phyloP scores from a whole-genome alignment of 2,329 filamentous ascomycete species.

The Pestalotiopsis fici region DNA sequence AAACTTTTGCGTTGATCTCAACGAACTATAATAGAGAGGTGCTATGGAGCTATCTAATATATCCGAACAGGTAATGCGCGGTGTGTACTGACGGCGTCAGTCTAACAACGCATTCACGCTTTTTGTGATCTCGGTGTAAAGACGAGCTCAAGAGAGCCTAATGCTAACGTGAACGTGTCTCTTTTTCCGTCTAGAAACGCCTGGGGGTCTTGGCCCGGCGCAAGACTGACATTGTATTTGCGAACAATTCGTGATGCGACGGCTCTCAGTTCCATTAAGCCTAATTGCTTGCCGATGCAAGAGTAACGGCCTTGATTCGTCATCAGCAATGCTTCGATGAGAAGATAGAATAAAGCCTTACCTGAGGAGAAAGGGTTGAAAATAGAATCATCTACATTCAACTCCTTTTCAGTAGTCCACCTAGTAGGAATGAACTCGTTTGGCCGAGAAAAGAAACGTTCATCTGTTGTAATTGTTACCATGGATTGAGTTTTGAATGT shows the following conservation, averaged over 20 bases:
- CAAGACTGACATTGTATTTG: constrained; percentile 9
- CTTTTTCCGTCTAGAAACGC: background rate
- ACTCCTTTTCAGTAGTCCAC: constrained; percentile 18
- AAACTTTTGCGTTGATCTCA: no score
- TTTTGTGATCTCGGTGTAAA: constrained; percentile 1
- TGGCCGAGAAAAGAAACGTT: constrained; percentile 19
- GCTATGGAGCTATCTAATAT: background rate
- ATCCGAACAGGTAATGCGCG: background rate
- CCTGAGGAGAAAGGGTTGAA: constrained; percentile 30
- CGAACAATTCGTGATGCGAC: constrained; percentile 5
- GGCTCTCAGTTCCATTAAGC: constrained; percentile 29
- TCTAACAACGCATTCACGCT: background rate
- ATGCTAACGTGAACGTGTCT: constrained; percentile 3
- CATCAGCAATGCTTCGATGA: background rate
- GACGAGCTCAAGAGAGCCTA: background rate
- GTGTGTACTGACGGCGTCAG: background rate
- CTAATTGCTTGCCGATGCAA: constrained; percentile 37
- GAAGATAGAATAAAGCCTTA: background rate
- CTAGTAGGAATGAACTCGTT: constrained; percentile 25
- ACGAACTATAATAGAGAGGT: background rate
- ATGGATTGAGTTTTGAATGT: background rate
- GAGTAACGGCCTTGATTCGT: constrained; percentile 20
- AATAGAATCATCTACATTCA: constrained; percentile 19
- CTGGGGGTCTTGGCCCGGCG: constrained; percentile 1
- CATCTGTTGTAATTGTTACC: constrained; percentile 11